These are phyloP conservation scores for Uronychia setigera DNA, from an alignment of 73 alveolate genomes.

Conservation along the genomic window DNA sequence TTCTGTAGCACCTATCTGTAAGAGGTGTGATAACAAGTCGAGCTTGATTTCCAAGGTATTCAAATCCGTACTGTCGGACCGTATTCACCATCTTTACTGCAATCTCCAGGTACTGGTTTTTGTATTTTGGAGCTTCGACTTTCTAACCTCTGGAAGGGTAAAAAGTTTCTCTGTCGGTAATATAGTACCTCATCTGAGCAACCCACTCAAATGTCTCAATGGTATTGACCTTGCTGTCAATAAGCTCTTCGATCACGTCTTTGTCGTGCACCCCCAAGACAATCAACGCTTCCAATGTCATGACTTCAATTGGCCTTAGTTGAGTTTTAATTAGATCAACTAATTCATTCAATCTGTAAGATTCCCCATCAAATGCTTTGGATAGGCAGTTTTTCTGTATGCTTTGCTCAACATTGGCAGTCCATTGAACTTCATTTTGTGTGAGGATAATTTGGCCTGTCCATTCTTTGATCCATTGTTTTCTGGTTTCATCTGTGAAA, in stretches of 20 bases:
- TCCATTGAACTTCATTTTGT: slow-evolving; percentile 60
- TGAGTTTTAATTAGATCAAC: slow-evolving; percentile 57
- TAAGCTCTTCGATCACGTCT: slow-evolving; percentile 72
- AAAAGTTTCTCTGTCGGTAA: slow-evolving; percentile 51
- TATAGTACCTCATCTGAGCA: slow-evolving; percentile 78
- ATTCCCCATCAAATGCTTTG: slow-evolving; percentile 26
- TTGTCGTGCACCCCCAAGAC: slow-evolving; percentile 85
- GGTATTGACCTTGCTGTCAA: slow-evolving; percentile 46
- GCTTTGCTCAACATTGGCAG: slow-evolving; percentile 52
- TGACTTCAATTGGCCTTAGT: slow-evolving; percentile 42
- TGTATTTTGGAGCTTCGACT: slow-evolving; percentile 7
- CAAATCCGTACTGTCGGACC: slow-evolving; percentile 90
- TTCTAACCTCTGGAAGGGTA: not conserved
- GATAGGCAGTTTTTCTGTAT: slow-evolving; percentile 16
- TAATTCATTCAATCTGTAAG: slow-evolving; percentile 39
- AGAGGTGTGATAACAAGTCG: slow-evolving; percentile 92
- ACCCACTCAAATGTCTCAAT: slow-evolving; percentile 84
- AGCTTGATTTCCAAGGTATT: slow-evolving; percentile 94
- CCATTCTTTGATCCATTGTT: slow-evolving; percentile 58
- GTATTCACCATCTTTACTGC: slow-evolving; percentile 77
- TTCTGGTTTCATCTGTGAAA: slow-evolving; percentile 23
- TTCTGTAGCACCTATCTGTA: slow-evolving; percentile 92
- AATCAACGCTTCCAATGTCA: slow-evolving; percentile 79
- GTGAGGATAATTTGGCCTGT: slow-evolving; percentile 58
- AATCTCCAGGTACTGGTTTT: slow-evolving; percentile 21